These are phyloP conservation scores for Ophiocordyceps camponoti-rufipedis DNA, from an alignment of 2,329 filamentous ascomycete genomes.

Conservation along the genomic window DNA sequence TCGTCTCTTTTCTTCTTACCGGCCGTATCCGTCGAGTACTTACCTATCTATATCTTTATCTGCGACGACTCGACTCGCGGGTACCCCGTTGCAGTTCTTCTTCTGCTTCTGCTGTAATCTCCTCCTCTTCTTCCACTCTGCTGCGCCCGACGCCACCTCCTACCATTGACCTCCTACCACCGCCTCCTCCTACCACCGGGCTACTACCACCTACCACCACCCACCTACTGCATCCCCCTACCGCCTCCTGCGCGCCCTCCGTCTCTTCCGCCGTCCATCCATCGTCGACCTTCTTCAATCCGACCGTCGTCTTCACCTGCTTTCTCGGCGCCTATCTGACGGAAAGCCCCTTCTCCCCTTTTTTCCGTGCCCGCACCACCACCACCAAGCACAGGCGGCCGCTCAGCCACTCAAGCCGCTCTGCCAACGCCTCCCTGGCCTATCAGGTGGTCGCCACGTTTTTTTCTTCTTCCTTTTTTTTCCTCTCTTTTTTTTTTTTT, in stretches of 20 bases:
- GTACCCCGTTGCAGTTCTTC: neutral
- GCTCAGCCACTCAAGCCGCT: neutral
- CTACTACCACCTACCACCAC: too few species aligned
- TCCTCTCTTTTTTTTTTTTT: neutral
- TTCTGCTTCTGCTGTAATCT: too few species aligned
- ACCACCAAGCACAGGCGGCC: neutral
- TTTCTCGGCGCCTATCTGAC: neutral
- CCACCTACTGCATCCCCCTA: constrained; percentile 1
- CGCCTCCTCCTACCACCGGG: neutral
- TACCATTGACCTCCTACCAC: neutral
- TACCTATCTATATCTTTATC: neutral
- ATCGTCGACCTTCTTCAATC: constrained; percentile 1
- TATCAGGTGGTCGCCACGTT: neutral
- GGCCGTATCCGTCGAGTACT: neutral
- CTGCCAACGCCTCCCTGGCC: neutral
- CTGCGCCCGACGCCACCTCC: too few species aligned
- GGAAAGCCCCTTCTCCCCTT: neutral
- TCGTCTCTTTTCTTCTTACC: neutral
- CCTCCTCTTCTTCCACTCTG: too few species aligned
- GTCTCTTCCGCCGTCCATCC: neutral
- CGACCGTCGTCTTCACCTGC: neutral
- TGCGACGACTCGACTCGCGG: neutral
- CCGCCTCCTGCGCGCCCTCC: neutral
- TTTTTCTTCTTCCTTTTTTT: neutral
- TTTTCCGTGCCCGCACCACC: neutral